Percentiles rank a stretch among this genome's conserved stretches.
Conservation (phyloP, 2,329 filamentous ascomycete species). For the Venturia nashicola region DNA sequence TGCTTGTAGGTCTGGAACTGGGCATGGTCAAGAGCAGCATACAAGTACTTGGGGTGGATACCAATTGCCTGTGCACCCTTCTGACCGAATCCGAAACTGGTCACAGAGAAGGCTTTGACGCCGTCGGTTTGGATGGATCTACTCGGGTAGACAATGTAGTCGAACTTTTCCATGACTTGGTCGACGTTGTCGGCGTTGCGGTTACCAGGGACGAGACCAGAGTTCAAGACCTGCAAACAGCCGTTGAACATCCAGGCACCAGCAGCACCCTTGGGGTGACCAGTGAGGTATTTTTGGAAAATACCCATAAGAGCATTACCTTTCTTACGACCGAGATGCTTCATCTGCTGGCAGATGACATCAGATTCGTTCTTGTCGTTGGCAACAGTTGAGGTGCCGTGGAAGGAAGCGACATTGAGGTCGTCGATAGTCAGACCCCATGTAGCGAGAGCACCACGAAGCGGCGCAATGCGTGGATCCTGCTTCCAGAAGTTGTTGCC, state of each 20-base stretch:
- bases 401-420: conserved; percentile 90
- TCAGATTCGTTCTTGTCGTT: conserved; percentile 99
- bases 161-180: conserved; percentile 90
- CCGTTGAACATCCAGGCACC: conserved; percentile 99
- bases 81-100: conserved; percentile 97
- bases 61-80: conserved; percentile 97
- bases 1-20: conserved; percentile 71
- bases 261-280: conserved; percentile 97
- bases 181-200: conserved; percentile 97
- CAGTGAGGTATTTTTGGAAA: conserved; percentile 98
- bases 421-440: conserved; percentile 98
- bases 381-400: conserved; percentile 94
- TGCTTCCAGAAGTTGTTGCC: conserved; percentile 99
- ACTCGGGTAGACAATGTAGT: conserved; percentile 95
- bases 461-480: conserved; percentile 82
- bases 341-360: conserved; percentile 91
- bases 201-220: conserved; percentile 88
- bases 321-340: conserved; percentile 88
- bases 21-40: conserved; percentile 78
- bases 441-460: conserved; percentile 89
- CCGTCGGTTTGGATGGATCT: conserved; percentile 94
- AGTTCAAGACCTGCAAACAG: conserved; percentile 88
- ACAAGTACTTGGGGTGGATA: conserved; percentile 93
- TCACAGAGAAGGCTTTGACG: conserved; percentile 96
- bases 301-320: conserved; percentile 93